Evolutionary conservation across 306 rosid species (phyloP).

Genomic region (Benincasa hispida): DNA sequence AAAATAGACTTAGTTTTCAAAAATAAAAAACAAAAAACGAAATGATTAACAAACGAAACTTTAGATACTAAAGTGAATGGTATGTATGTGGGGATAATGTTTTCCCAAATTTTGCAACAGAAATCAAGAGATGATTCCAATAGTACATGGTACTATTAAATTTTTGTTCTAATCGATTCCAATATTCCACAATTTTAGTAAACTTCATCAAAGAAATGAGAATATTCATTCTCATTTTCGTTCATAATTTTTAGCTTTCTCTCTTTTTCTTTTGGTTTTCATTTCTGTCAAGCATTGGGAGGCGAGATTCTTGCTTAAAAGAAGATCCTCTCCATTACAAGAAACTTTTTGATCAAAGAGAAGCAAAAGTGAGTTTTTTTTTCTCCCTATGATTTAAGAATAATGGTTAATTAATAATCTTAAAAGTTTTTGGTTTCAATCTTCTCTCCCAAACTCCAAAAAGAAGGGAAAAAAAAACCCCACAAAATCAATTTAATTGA

Average conservation of each 20-base stretch:
- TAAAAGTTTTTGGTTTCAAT: neutral
- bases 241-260: too few relatives aligned
- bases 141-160: too few relatives aligned
- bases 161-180: neutral
- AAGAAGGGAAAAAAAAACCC: neutral
- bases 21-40: too few relatives aligned
- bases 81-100: neutral
- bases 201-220: neutral
- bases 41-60: neutral
- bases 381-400: too few relatives aligned
- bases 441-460: neutral
- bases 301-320: neutral
- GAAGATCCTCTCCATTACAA: neutral
- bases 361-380: neutral
- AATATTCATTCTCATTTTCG: neutral
- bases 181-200: neutral
- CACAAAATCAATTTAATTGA: too few relatives aligned
- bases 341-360: neutral
- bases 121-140: too few relatives aligned
- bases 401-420: too few relatives aligned
- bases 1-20: too few relatives aligned
- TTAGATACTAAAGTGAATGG: neutral
- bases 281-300: neutral
- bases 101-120: too few relatives aligned
- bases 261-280: too few relatives aligned